Base-by-base conservation (phyloP, 352 stramenopile genomes). In the Globisporangium uncinulatum region DNA sequence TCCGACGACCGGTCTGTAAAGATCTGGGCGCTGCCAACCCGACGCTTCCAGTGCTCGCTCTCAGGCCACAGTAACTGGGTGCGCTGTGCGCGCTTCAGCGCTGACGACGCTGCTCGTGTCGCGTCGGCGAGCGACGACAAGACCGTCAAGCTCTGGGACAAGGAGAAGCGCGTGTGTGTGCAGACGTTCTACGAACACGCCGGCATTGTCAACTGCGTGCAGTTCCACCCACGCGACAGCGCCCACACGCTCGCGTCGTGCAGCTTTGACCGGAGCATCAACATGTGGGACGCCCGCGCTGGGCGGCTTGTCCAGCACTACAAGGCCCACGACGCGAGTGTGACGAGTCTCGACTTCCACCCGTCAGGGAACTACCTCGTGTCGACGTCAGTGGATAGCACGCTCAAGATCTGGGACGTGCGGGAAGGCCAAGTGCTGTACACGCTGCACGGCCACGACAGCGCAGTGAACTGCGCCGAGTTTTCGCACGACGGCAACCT, bases 1-100 rank as follows among this genome's bases (percentile, higher is more conserved):
- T 96, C 87, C 20, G 90, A 98, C 66, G 93, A 98, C 66, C 97
- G 97, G 76, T 93, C 83, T 17, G 74, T 96, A 57, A 98, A 98
- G 63, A 59, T 98, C 20, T 96, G 82, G 79, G 65, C 79, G 42
- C 61, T 97, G 39, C 87, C 91, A 5, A 80, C 71, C 9, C 60
- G 85, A 9, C 83, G 89, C 44, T 97, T 97, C 63, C 65, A 89
- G 45, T 96, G 86, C 62, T 93, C 84, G 44, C 68, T 96, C 17
- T 87, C 76, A 2, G 92, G 92, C 19, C 92, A 98, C 66, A 90
- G 69, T 56, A 97, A 98, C 64, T 98, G 91, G 92, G 92, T 98
- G 20, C 82, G 92, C 34, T 88, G 79, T 34, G 83, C 85, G 14
- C 56, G 60, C 2, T 97, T 98, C 65, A 91, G 80, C 42, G 64